A percentile compares a stretch with the other conserved stretches of the same genome.
These are phyloP conservation scores for Setaria italica DNA, from an alignment of 202 grass and related monocot genomes.

Conservation along the genomic window DNA sequence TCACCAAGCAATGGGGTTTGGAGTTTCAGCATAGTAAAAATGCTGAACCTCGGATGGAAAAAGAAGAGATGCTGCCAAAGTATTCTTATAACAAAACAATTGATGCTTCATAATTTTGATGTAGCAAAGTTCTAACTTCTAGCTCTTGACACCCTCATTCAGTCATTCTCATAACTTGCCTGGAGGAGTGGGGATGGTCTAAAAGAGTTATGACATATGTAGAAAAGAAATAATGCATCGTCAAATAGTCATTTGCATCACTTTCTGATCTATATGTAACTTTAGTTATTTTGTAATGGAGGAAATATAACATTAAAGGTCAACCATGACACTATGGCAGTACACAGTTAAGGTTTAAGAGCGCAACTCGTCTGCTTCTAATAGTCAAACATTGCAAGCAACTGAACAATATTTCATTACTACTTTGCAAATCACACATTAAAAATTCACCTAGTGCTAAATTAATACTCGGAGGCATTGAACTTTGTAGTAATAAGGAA, in stretches of 20 bases:
- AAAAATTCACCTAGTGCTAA: background rate
- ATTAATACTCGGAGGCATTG: background rate
- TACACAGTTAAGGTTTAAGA: too few relatives aligned
- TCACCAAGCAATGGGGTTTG: slow-evolving; percentile 3
- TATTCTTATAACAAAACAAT: slow-evolving; percentile 18
- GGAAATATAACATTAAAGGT: background rate
- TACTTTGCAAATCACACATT: background rate
- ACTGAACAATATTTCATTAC: background rate
- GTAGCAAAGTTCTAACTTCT: background rate
- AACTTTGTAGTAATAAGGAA: background rate
- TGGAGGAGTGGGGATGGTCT: background rate
- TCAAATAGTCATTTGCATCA: background rate
- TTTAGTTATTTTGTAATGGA: background rate
- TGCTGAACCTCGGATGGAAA: background rate
- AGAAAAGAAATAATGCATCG: background rate
- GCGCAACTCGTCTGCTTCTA: background rate
- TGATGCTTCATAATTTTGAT: background rate
- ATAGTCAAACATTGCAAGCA: background rate
- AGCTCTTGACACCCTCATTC: background rate
- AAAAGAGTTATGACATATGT: background rate
- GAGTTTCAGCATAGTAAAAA: slow-evolving; percentile 18
- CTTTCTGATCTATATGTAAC: background rate
- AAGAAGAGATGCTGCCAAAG: background rate
- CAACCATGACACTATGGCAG: too few relatives aligned
- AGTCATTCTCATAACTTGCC: background rate